Conservation (phyloP, 164 flowering plant species). For the Brasenia schreberi region DNA sequence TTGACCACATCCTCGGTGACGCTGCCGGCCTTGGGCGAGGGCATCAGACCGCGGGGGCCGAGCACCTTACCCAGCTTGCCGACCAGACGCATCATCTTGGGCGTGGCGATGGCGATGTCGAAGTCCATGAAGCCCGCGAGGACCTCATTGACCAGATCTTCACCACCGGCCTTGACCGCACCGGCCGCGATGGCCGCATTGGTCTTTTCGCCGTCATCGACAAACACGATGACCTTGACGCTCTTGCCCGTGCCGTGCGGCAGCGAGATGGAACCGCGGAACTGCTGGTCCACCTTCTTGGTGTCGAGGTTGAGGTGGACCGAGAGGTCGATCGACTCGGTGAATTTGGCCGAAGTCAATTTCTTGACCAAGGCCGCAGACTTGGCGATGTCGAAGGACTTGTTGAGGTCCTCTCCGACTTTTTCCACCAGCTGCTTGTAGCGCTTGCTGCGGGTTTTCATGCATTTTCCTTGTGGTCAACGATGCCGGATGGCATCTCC, state of each 20-base stretch:
- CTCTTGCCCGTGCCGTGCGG: not conserved
- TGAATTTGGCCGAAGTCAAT: not conserved
- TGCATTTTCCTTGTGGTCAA: no score
- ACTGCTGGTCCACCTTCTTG: not conserved
- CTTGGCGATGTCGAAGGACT: not conserved
- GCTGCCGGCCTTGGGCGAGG: not conserved
- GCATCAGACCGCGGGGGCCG: conserved; percentile 1
- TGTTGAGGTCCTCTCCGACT: not conserved
- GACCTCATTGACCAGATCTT: not conserved
- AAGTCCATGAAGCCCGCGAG: not conserved
- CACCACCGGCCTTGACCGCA: not conserved
- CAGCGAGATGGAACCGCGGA: not conserved
- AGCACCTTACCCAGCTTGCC: not conserved
- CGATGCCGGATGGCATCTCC: no score
- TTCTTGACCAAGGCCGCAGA: not conserved
- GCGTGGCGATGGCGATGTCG: not conserved
- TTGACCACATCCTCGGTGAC: not conserved
- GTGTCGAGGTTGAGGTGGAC: not conserved
- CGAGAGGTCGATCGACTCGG: not conserved
- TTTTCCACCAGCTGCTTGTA: not conserved
- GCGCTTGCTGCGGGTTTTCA: not conserved
- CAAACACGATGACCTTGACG: not conserved
- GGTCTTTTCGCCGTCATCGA: not conserved
- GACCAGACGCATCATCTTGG: not conserved
- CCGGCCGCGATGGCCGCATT: not conserved